Base-by-base conservation (phyloP, 331 rosid genomes). In the Acacia pycnantha region DNA sequence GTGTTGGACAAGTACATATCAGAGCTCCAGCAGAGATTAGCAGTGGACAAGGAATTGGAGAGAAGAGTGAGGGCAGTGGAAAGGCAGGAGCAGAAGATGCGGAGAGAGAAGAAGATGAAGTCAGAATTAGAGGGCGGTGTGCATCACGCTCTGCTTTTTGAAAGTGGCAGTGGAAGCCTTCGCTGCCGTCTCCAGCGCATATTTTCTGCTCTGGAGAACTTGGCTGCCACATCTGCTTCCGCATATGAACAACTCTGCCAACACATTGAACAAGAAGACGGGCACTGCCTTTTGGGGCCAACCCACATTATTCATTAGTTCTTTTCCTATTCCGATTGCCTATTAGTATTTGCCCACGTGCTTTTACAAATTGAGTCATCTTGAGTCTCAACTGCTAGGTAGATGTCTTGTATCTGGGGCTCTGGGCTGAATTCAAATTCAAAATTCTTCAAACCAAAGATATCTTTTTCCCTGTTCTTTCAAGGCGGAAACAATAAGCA, bases 71-170 rank as follows among this genome's bases (percentile, higher is more conserved):
- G 80, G 44, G 41, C 35, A 11, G 35, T 90, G 86, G 90, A 87
- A 54, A 91, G 35, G 68, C 80, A 89, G 74, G 90, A 88, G 87
- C 92, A 88, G n/a, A 91, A 79, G 84, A 86, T 88, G 89, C 88
- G 83, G 18, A 91, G 87, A 62, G 90, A 84, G 79, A 86, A 77
- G 77, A 89, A 82, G 77, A 84, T 67, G 84, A 82, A 11, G 62
- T 48, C 80, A 77, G 61, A 53, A 53, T 59, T 18, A 24, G 66
- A 22, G 16, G 66, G 66, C 7, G 77, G 27, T 26, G 35, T 69
- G 76, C 86, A 62, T 68, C 85, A 62, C n/a, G 84, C 77, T 75
- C 88, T 83, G 56, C 62, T 80, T 40, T 56, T 24, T 58, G 27
- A 56, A 9, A 22, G 29, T 10, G 89, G 69, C 22, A 48, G 78